phyloP scores from a whole-genome alignment of 83 land plant genomes.

The Isoetes engelmannii region DNA sequence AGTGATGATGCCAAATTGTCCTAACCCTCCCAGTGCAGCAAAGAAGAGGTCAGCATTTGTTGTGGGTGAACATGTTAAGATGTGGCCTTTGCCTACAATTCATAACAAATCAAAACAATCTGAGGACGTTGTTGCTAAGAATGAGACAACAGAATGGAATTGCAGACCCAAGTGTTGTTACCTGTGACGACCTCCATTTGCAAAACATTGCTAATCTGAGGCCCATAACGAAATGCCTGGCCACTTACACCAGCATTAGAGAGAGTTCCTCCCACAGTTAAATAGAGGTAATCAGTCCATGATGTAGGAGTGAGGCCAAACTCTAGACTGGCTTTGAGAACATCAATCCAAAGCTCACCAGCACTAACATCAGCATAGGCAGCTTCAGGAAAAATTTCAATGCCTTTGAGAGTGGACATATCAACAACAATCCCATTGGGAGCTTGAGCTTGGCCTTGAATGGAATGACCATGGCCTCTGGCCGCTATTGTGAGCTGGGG shows the following conservation, averaged over 20 bases:
- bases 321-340: conserved; percentile 41
- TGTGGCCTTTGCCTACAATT: conserved; percentile 23
- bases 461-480: conserved; percentile 61
- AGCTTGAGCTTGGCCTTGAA: conserved; percentile 65
- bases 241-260: conserved; percentile 74
- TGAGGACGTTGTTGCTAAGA: neutral
- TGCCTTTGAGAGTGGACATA: conserved; percentile 36
- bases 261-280: conserved; percentile 70
- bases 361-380: conserved; percentile 54
- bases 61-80: conserved; percentile 30
- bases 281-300: conserved; percentile 66
- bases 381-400: conserved; percentile 8
- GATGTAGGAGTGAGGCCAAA: conserved; percentile 54
- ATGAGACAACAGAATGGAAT: neutral
- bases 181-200: conserved; percentile 73
- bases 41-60: conserved; percentile 33
- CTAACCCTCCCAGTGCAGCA: conserved; percentile 47
- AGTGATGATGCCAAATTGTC: conserved; percentile 56
- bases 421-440: conserved; percentile 51
- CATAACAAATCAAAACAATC: neutral
- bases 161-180: conserved; percentile 9
- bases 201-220: conserved; percentile 67
- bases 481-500: conserved; percentile 25
- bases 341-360: conserved; percentile 63
- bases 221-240: conserved; percentile 62